phyloP scores from a whole-genome alignment of 805 yeast genomes.

The Pichia californica region DNA sequence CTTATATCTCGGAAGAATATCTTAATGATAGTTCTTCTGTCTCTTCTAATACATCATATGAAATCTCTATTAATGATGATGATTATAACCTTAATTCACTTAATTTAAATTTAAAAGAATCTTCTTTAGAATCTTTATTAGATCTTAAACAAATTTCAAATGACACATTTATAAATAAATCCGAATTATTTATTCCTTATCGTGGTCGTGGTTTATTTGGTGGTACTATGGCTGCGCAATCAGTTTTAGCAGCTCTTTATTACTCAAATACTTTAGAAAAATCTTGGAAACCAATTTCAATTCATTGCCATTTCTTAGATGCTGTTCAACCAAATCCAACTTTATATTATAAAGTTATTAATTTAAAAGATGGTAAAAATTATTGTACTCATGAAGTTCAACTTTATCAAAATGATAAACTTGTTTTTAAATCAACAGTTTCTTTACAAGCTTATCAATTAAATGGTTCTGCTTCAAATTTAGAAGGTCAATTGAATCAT shows the following conservation, averaged over 20 bases:
- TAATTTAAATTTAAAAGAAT: background rate
- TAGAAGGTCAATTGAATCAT: conserved; percentile 26
- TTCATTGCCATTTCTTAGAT: conserved; percentile 55
- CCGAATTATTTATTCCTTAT: conserved; percentile 34
- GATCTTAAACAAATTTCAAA: conserved; percentile 17
- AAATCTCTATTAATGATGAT: conserved; percentile 2
- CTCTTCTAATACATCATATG: conserved; percentile 7
- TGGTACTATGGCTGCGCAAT: conserved; percentile 62
- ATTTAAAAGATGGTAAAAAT: conserved; percentile 46
- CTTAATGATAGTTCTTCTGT: background rate
- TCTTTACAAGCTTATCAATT: conserved; percentile 34
- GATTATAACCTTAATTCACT: background rate
- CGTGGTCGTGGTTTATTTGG: conserved; percentile 67
- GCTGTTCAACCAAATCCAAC: conserved; percentile 44
- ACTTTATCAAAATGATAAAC: conserved; percentile 46
- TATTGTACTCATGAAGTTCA: conserved; percentile 47
- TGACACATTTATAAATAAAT: conserved; percentile 21
- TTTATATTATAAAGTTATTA: conserved; percentile 47
- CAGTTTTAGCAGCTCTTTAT: conserved; percentile 52
- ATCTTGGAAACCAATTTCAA: conserved; percentile 47
- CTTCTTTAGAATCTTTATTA: conserved; percentile 20
- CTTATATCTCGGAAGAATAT: conserved; percentile 2
- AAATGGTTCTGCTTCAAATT: conserved; percentile 28
- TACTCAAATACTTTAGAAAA: conserved; percentile 33
- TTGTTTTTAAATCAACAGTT: conserved; percentile 47